Evolutionary conservation across 163 green algal genomes (phyloP), one percentile per base, ranked within the genome.

Genomic region (Chlamydomonas reinhardtii): DNA sequence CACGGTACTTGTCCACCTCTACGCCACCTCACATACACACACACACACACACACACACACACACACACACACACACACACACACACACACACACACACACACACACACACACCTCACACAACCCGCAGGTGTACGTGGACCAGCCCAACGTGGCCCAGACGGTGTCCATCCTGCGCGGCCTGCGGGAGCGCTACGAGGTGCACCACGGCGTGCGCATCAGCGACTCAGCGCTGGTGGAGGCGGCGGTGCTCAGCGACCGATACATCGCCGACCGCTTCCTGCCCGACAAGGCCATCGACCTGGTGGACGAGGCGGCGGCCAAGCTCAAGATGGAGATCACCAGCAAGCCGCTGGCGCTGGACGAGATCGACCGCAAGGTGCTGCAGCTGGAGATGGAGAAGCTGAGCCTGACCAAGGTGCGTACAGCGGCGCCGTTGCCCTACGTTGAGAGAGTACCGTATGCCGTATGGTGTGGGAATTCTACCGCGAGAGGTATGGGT

Each of bases 271-370:
- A 94, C 86, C 82, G 91, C 74, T 95, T 95, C 91, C 88, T 95
- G 79, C 91, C 91, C 35, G 92, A 95, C 78, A 95, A 94, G 90
- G 97, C 97, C 22, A 99, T 99, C 81, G 97, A 99, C 88, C 89
- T 99, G 72, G 91, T 99, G 29, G 97, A 99, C 82, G 97, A 99
- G 90, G 94, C 96, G 1, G 97, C 97, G 0, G 97, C 97, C 37
- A 97, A 98, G 90, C 92, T 99, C 5, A 98, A 99, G 94, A 99
- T 99, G 97, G 97, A 99, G 94, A 98, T 99, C 90, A 99, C 96
- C 52, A 94, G 77, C 76, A 99, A 99, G 93, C 97, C 97, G 5
- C 84, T 93, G 86, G 92, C 90, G 35, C 94, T 99, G 73, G 97
- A 99, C 78, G 96, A 99, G 90, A 96, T 99, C 65, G 97, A 99